Base-by-base conservation (phyloP, 164 flowering plant genomes). In the Vitis riparia region DNA sequence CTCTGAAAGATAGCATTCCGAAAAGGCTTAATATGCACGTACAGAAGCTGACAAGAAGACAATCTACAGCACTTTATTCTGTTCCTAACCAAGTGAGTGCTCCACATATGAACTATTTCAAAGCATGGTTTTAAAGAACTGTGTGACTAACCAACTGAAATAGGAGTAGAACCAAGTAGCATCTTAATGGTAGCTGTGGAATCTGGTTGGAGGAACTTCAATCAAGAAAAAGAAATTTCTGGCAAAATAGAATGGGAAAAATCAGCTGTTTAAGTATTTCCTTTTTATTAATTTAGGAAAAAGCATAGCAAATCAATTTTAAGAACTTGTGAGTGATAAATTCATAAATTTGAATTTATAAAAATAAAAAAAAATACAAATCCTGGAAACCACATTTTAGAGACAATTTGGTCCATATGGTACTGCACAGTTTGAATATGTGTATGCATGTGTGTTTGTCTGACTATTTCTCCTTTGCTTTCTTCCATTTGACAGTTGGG, bases 11-110 rank as follows among this genome's bases (percentile, higher is more conserved):
- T 72, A 89, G 90, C 84, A 86, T 94, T 66, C 97, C 88, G 0
- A 94, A 90, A 78, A 90, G 83, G 83, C 87, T 94, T 58, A 93
- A 91, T 59, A 82, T 90, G 82, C 93, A 91, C 13, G 96, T 94
- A 1, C 98, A 91, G 80, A 94, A 94, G 75, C 79, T 94, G 44
- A 85, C 98, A 57, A 88, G 96, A 79, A 86, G 97, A 68, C 98
- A 93, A 59, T 89, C 96, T 66, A 76, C 78, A n/a, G 17, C 94
- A 15, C 78, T 84, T 5, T 91, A 94, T 73, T 62, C 66, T 27
- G 88, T 87, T 75, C 98, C 98, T 65, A 78, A 47, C 79, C 92
- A 91, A 75, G 98, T 91, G 65, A 84, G 89, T 80, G n/a, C 53
- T 50, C 9, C 53, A 15, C 6, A 52, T 13, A 1, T 2, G 59